A percentile compares a stretch with the other conserved stretches of the same genome.
phyloP scores from a whole-genome alignment of 805 yeast genomes.

The Monosporozyma solicola region DNA sequence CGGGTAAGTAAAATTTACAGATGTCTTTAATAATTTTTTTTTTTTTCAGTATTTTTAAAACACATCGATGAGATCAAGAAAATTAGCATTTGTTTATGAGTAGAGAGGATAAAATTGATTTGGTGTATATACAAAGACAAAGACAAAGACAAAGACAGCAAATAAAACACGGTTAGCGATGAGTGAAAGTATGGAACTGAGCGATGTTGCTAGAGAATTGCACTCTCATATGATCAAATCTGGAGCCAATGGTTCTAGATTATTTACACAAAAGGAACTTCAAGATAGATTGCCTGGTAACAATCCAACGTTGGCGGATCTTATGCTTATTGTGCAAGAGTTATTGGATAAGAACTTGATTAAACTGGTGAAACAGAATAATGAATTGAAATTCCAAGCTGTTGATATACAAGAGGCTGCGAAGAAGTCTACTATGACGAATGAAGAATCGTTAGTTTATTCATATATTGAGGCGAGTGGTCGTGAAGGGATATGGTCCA shows the following conservation, averaged over 20 bases:
- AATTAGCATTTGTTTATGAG: neutral
- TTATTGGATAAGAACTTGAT: constrained; percentile 50
- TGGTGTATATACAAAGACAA: too few relatives aligned
- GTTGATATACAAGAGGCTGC: constrained; percentile 65
- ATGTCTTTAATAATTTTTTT: too few relatives aligned
- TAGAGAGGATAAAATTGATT: too few relatives aligned
- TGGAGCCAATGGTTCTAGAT: constrained; percentile 31
- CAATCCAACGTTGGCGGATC: constrained; percentile 32
- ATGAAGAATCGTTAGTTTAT: constrained; percentile 87
- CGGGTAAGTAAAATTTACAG: neutral
- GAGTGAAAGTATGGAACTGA: constrained; percentile 1
- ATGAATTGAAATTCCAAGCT: constrained; percentile 64
- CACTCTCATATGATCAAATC: constrained; percentile 44
- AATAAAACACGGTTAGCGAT: neutral
- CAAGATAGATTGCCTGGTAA: constrained; percentile 37
- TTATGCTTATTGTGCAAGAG: constrained; percentile 43
- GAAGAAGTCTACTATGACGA: constrained; percentile 65
- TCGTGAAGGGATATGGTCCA: constrained; percentile 94
- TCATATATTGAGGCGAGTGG: constrained; percentile 88
- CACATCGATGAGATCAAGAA: constrained; percentile 4
- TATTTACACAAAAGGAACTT: constrained; percentile 64
- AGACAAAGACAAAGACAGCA: neutral
- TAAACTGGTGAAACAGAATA: constrained; percentile 60
- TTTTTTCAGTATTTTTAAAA: neutral
- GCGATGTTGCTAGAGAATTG: constrained; percentile 44